These are phyloP conservation scores for Parathielavia appendiculata DNA, from an alignment of 495 filamentous ascomycete species.

Conservation along the genomic window DNA sequence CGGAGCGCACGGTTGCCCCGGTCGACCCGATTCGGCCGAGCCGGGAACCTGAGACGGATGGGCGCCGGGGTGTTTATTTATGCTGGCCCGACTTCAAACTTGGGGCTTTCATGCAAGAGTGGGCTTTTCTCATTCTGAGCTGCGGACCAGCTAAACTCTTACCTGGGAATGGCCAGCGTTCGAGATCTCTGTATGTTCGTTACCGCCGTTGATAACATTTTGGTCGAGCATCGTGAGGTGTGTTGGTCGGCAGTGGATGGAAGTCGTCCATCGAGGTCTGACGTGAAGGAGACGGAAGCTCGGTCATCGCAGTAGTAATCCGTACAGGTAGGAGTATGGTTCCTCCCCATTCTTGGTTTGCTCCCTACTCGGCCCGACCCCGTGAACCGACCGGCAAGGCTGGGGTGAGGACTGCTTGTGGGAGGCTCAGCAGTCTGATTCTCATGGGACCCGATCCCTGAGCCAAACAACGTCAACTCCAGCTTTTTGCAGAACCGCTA, in stretches of 20 bases:
- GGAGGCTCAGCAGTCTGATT: background rate
- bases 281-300: no score
- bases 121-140: background rate
- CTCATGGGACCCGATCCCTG: background rate
- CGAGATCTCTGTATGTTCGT: background rate
- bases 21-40: background rate
- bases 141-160: background rate
- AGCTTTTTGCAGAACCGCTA: background rate
- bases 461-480: background rate
- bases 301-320: no score
- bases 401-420: background rate
- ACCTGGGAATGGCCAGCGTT: background rate
- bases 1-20: slow-evolving; percentile 13
- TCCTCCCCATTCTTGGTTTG: background rate
- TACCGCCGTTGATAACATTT: background rate
- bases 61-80: background rate
- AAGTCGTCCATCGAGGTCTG: no score
- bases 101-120: background rate
- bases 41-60: slow-evolving; percentile 1
- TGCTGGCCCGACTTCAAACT: background rate
- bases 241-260: no score
- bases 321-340: background rate
- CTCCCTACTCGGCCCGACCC: background rate
- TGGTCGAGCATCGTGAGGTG: no score
- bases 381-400: no score